These are phyloP conservation scores for Eudorina sp. DNA, from an alignment of 139 green algal genomes.

Conservation along the genomic window DNA sequence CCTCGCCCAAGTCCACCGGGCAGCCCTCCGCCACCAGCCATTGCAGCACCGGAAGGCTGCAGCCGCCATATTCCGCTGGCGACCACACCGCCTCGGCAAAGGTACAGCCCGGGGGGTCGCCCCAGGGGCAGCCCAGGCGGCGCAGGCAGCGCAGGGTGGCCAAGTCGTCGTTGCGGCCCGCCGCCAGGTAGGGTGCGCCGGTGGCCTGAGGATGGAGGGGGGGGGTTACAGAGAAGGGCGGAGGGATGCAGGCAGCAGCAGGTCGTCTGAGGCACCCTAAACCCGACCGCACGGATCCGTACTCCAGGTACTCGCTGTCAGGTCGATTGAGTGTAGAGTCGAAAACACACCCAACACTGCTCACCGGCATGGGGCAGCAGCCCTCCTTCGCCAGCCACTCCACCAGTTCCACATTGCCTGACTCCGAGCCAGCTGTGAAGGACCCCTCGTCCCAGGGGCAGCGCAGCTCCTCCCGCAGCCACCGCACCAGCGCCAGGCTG, in stretches of 20 bases:
- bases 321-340: background rate
- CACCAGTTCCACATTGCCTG: background rate
- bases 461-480: background rate
- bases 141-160: slow-evolving; percentile 35
- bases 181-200: background rate
- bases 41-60: background rate
- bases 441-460: background rate
- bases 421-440: background rate
- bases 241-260: no score
- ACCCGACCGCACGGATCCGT: no score
- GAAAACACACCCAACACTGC: background rate
- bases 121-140: slow-evolving; percentile 18
- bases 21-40: slow-evolving; percentile 3
- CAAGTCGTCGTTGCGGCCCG: background rate
- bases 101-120: no score
- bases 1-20: background rate
- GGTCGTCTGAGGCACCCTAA: no score
- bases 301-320: no score
- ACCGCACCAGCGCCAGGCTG: background rate
- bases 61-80: background rate
- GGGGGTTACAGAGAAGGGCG: background rate
- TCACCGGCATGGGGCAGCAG: slow-evolving; percentile 27
- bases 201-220: background rate
- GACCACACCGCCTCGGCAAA: background rate
- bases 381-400: background rate